Base-by-base conservation (phyloP, 768 basidiomycete species). In the Tephrocybe sp. region DNA sequence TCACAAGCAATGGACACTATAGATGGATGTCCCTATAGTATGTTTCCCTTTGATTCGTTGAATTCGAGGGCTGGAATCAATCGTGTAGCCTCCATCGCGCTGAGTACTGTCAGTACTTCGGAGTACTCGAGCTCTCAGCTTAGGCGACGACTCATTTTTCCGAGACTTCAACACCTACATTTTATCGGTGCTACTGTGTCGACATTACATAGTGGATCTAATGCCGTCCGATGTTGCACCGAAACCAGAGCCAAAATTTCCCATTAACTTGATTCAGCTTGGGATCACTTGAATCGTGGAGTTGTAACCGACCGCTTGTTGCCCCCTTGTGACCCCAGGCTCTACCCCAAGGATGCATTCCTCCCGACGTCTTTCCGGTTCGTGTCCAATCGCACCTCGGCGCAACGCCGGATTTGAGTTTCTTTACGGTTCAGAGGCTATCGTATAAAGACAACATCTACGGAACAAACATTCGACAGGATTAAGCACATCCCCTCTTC, bases 401-500 rank as follows among this genome's bases (percentile, higher is more conserved):
- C 58, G 57, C 64, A 70, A 69, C 58, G 45, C 71, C 70, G 71
- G 56, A 69, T 68, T 72, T 66, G 50, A 43, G 23, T 42, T 52
- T 50, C 52, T 53, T 39, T 42, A 39, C 30, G 43, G 38, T 41
- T 39, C 7, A 25, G 25, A 5, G 31, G 15, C 38, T 27, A 29
- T 9, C 39, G 42, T 60, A 56, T 55, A 60, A 58, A 58, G 40
- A 16, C 37, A 15, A n/a, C 42, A 19, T 23, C 8, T 11, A 27
- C 37, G 40, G 38, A 34, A 42, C 42, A 39, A 33, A 2, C 34
- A 49, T 25, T 40, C 58, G 33, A 34, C 52, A 54, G 37, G 24
- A 53, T 50, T 39, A 37, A 19, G 18, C 37, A 46, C 42, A 41
- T 25, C 19, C 42, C 22, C 42, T 25, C 23, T 21, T n/a, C 25